Conservation (phyloP, 1,284 basidiomycete species). For the Apiotrichum laibachii region DNA sequence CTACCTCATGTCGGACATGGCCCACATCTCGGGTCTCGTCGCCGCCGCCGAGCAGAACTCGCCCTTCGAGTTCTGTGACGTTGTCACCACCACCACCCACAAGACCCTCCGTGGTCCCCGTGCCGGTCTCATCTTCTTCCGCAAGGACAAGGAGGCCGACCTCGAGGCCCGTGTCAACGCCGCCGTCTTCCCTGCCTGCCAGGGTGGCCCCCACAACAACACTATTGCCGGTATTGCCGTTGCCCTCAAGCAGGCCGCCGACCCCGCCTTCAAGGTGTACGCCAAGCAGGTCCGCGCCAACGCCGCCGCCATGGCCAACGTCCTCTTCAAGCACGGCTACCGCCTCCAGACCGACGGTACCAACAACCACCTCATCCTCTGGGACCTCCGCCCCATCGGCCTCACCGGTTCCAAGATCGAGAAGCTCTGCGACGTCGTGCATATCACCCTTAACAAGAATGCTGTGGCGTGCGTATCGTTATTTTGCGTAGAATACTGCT, state of each 20-base stretch:
- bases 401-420: conserved; percentile 97
- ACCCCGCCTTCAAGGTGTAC: conserved; percentile 88
- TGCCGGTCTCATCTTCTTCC: conserved; percentile 98
- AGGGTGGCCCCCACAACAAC: conserved; percentile 99
- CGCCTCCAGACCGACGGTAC: conserved; percentile 95
- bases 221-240: conserved; percentile 96
- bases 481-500: no score
- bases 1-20: conserved; percentile 93
- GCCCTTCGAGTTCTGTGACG: conserved; percentile 96
- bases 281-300: conserved; percentile 93
- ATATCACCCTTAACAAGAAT: conserved; percentile 85
- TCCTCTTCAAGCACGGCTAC: conserved; percentile 77
- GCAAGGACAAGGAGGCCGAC: conserved; percentile 80
- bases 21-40: conserved; percentile 93
- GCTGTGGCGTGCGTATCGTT: no score
- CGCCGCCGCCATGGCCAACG: conserved; percentile 68
- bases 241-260: conserved; percentile 86
- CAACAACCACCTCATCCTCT: conserved; percentile 96
- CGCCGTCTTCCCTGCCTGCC: conserved; percentile 99
- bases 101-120: conserved; percentile 98
- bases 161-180: conserved; percentile 96
- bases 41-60: conserved; percentile 88
- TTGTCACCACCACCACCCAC: conserved; percentile 96
- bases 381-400: conserved; percentile 93
- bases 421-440: conserved; percentile 95